Evolutionary conservation across 495 filamentous ascomycete genomes (phyloP).

Genomic region (Penicillium pancosmium): DNA sequence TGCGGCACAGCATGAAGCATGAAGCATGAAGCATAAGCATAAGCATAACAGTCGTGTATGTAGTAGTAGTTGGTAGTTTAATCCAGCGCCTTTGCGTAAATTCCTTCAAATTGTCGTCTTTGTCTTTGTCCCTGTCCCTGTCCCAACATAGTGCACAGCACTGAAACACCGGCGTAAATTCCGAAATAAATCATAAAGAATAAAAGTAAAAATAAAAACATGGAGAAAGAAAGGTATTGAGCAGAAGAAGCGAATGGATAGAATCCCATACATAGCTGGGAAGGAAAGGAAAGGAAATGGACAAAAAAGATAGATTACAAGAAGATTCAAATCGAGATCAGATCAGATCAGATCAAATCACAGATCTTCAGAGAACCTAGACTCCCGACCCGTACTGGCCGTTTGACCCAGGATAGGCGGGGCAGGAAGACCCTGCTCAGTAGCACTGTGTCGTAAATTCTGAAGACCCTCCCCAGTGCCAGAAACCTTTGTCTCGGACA

Average conservation of each 20-base stretch:
- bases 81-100: not conserved
- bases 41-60: constrained; percentile 2
- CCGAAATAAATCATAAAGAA: not conserved
- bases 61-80: not conserved
- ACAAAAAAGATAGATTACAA: constrained; percentile 11
- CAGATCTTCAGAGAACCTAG: constrained; percentile 54
- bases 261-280: not conserved
- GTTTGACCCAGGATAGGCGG: constrained; percentile 41
- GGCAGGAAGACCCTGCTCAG: constrained; percentile 47
- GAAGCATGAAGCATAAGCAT: constrained; percentile 1
- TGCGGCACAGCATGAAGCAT: not conserved
- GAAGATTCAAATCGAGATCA: constrained; percentile 16
- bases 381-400: constrained; percentile 47
- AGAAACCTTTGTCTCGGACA: constrained; percentile 36
- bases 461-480: constrained; percentile 35
- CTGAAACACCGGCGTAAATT: not conserved
- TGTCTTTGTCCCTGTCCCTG: no score
- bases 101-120: not conserved
- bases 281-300: not conserved
- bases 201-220: not conserved
- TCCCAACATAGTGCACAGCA: not conserved
- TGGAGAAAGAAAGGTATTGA: not conserved
- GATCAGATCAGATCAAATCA: constrained; percentile 17
- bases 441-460: constrained; percentile 50
- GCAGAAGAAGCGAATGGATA: not conserved